Base-by-base conservation (phyloP, 1,284 basidiomycete species). In the Bondarzewia mesenterica region DNA sequence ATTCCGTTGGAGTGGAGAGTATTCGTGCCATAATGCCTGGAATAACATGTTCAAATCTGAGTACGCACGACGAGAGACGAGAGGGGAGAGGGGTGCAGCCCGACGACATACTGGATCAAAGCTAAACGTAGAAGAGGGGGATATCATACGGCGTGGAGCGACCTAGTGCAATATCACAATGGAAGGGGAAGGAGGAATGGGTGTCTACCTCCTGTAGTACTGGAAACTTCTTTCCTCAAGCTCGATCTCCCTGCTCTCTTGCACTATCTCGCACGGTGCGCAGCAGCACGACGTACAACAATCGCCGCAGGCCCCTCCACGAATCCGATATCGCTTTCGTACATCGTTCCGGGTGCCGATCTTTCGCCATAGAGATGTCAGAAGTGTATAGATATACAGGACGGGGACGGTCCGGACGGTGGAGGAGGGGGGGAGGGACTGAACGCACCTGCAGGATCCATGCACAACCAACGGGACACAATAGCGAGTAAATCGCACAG, bases 191-290 rank as follows among this genome's bases (percentile, higher is more conserved):
- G n/a, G n/a, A n/a, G n/a, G n/a, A n/a, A n/a, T n/a, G n/a, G n/a
- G n/a, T n/a, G n/a, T n/a, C n/a, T n/a, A n/a, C n/a, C n/a, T n/a
- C n/a, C n/a, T n/a, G n/a, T n/a, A n/a, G 7, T 26, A 8, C n/a
- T 22, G 22, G 18, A 68, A 63, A 51, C 66, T 70, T 38, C 63
- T 58, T 57, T 78, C 76, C 57, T 79, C 77, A 40, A 71, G 58
- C 51, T 68, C 64, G 18, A 79, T 54, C 56, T 79, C 77, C 21
- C 68, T 63, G 40, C 63, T 61, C 52, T 73, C 73, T 55, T 79
- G 77, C 0, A 67, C 66, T 37, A 78, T 67, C 5, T 67, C 64
- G 54, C 77, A 79, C 18, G 75, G 70, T 1, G 57, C 57, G 57
- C 77, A 79, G 57, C 62, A 78, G 45, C 60, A 68, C 2, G 69